phyloP scores from a whole-genome alignment of 2,329 filamentous ascomycete genomes.

The Fusarium sp. region DNA sequence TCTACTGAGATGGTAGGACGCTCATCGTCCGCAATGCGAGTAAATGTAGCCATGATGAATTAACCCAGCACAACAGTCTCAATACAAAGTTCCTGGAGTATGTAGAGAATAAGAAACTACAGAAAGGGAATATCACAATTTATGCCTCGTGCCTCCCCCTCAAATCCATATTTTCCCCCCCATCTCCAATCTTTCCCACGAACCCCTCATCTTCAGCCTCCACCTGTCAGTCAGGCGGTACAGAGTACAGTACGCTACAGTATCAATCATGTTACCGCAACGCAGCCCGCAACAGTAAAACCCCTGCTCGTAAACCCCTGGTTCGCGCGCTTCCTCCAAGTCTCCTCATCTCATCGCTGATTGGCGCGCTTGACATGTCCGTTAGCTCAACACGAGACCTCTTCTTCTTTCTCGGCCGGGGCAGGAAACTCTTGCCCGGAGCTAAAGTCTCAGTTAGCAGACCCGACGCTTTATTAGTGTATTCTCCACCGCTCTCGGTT shows the following conservation, averaged over 20 bases:
- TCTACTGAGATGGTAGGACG: conserved; percentile 75
- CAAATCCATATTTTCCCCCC: background rate
- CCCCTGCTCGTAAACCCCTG: conserved; percentile 3
- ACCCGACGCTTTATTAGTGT: too few species aligned
- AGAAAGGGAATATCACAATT: conserved; percentile 1
- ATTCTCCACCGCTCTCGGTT: background rate
- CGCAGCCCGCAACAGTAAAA: too few species aligned
- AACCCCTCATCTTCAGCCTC: conserved; percentile 5
- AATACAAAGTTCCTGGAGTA: too few species aligned
- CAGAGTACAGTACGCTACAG: too few species aligned
- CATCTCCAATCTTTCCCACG: conserved; percentile 8
- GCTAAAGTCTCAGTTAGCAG: background rate
- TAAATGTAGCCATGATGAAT: conserved; percentile 77
- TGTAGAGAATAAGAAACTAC: background rate
- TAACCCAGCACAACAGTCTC: background rate
- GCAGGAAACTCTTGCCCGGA: conserved; percentile 3
- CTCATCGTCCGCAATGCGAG: conserved; percentile 71
- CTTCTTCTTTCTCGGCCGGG: conserved; percentile 22
- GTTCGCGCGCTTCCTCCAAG: conserved; percentile 11
- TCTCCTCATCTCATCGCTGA: background rate
- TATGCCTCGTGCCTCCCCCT: background rate
- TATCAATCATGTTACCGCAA: background rate
- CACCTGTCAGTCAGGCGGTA: conserved; percentile 6
- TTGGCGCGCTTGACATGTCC: conserved; percentile 13
- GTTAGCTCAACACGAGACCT: conserved; percentile 33